A percentile compares a stretch with the other conserved stretches of the same genome.
Conservation (phyloP, 2,329 filamentous ascomycete genomes). For the Aureobasidium sp. region DNA sequence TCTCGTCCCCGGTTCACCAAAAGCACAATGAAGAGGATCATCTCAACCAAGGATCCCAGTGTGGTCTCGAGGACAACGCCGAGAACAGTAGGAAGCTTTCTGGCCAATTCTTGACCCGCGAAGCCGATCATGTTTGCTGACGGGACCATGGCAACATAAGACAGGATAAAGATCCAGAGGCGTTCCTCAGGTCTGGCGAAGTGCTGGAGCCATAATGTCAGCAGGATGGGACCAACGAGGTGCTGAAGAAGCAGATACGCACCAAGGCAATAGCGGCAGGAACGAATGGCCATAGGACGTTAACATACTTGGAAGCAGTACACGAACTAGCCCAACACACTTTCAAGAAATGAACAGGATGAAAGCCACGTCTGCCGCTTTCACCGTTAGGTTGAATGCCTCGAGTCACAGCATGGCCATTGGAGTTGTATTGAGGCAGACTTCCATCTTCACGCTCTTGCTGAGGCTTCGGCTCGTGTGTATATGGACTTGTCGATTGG, state of each 20-base stretch:
- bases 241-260: neutral
- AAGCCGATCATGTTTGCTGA: slow-evolving; percentile 48
- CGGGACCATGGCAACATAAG: slow-evolving; percentile 46
- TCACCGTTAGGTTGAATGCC: slow-evolving; percentile 42
- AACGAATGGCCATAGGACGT: slow-evolving; percentile 45
- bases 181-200: slow-evolving; percentile 37
- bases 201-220: slow-evolving; percentile 21
- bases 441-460: slow-evolving; percentile 18
- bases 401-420: slow-evolving; percentile 36
- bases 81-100: slow-evolving; percentile 67
- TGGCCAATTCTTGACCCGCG: slow-evolving; percentile 62
- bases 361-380: slow-evolving; percentile 39
- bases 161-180: slow-evolving; percentile 41
- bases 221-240: neutral
- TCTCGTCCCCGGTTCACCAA: slow-evolving; percentile 25
- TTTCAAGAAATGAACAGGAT: slow-evolving; percentile 36
- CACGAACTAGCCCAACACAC: slow-evolving; percentile 41
- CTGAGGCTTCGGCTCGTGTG: slow-evolving; percentile 11
- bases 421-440: slow-evolving; percentile 36
- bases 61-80: slow-evolving; percentile 49
- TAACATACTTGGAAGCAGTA: slow-evolving; percentile 40
- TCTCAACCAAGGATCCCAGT: slow-evolving; percentile 68
- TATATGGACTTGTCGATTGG: neutral
- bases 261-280: slow-evolving; percentile 38
- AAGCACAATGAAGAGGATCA: slow-evolving; percentile 73